phyloP scores from a whole-genome alignment of 768 basidiomycete genomes.

The Russula brevipes region DNA sequence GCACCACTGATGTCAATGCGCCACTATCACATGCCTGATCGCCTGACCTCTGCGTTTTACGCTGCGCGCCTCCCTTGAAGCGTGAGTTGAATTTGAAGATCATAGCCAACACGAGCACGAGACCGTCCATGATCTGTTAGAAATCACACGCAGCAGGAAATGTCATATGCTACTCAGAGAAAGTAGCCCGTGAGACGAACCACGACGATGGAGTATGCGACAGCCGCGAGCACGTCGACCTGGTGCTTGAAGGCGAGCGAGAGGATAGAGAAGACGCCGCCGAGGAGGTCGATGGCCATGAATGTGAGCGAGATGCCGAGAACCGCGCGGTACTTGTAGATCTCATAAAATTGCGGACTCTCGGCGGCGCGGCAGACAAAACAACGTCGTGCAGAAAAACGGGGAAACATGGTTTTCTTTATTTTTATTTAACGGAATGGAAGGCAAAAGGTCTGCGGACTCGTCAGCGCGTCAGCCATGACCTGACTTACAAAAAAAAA shows the following conservation, averaged over 20 bases:
- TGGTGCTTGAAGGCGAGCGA: constrained; percentile 61
- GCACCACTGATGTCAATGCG: background rate
- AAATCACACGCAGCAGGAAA: constrained; percentile 30
- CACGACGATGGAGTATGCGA: constrained; percentile 58
- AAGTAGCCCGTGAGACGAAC: constrained; percentile 38
- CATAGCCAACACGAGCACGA: constrained; percentile 54
- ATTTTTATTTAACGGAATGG: background rate
- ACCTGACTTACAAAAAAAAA: too few species aligned
- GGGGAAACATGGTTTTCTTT: background rate
- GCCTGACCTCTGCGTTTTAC: background rate
- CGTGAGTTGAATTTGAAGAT: constrained; percentile 70
- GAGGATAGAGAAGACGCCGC: constrained; percentile 63
- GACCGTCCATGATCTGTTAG: constrained; percentile 52
- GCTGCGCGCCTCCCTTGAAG: constrained; percentile 32
- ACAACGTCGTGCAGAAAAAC: background rate
- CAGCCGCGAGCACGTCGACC: constrained; percentile 59
- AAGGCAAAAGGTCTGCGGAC: too few species aligned
- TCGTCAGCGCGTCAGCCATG: too few species aligned
- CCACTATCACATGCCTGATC: background rate
- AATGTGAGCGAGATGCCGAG: constrained; percentile 66
- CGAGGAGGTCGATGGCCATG: constrained; percentile 63
- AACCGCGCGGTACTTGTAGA: constrained; percentile 57
- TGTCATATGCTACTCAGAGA: constrained; percentile 14
- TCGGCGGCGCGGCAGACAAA: constrained; percentile 10
- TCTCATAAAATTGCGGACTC: constrained; percentile 71